Percentiles rank a stretch among this genome's conserved stretches.
Evolutionary conservation across 257 asterid species (phyloP).

Genomic region (Haberlea rhodopensis): DNA sequence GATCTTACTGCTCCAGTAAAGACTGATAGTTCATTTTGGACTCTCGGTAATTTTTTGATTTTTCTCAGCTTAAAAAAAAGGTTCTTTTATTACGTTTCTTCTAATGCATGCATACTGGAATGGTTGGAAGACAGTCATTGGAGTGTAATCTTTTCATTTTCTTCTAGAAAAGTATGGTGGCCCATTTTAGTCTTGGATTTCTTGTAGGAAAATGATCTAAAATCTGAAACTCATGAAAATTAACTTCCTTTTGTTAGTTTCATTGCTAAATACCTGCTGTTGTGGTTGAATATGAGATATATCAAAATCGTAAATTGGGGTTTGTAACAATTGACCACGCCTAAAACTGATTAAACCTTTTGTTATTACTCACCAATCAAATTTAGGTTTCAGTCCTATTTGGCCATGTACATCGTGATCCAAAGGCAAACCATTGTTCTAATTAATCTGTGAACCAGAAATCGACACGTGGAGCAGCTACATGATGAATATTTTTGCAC

Average conservation of each 20-base stretch:
- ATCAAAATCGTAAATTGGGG: not conserved
- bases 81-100: not conserved
- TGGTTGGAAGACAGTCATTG: not conserved
- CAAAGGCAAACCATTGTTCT: too few species aligned
- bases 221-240: not conserved
- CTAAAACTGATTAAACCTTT: too few species aligned
- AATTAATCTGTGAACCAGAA: not conserved
- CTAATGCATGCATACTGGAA: not conserved
- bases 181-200: not conserved
- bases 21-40: slow-evolving; percentile 95
- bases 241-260: not conserved
- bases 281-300: not conserved
- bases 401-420: not conserved
- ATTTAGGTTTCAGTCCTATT: too few species aligned
- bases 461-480: not conserved
- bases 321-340: not conserved
- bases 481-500: not conserved
- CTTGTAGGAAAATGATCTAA: not conserved
- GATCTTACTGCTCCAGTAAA: slow-evolving; percentile 79
- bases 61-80: not conserved
- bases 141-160: not conserved
- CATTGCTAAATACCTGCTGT: not conserved
- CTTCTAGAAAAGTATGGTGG: not conserved
- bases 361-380: not conserved
- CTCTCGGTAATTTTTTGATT: slow-evolving; percentile 61